Percentiles rank a stretch among this genome's conserved stretches.
These are phyloP conservation scores for Mortierella sp. DNA, from an alignment of 371 early-diverging fungal genomes.

Conservation along the genomic window DNA sequence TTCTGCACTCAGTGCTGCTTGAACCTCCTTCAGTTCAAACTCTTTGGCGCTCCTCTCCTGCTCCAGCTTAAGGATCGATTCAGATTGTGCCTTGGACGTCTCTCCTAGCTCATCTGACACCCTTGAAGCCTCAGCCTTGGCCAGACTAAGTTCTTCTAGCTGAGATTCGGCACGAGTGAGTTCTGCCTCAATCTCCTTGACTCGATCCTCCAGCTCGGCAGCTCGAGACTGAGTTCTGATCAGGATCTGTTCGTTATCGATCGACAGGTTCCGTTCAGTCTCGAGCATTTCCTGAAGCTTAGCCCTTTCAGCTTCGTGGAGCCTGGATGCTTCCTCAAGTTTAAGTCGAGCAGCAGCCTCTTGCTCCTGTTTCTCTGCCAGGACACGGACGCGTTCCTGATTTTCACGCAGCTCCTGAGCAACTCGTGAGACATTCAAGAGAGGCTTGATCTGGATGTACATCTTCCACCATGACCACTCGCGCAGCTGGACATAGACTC, in stretches of 20 bases:
- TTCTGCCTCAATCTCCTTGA: constrained; percentile 67
- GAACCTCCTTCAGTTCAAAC: constrained; percentile 63
- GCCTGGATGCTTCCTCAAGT: constrained; percentile 59
- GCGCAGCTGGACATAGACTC: constrained; percentile 86
- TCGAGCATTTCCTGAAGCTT: constrained; percentile 74
- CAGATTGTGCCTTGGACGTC: constrained; percentile 57
- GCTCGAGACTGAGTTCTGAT: constrained; percentile 78
- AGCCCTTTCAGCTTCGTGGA: constrained; percentile 73
- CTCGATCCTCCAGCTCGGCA: constrained; percentile 70
- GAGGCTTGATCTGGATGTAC: constrained; percentile 96
- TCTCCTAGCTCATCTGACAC: constrained; percentile 58
- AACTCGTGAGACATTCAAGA: constrained; percentile 85
- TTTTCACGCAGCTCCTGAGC: constrained; percentile 79
- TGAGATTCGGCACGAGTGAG: constrained; percentile 75
- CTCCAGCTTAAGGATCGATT: constrained; percentile 64
- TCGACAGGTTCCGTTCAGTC: constrained; percentile 76
- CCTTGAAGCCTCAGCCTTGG: constrained; percentile 60
- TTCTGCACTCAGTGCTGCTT: constrained; percentile 59
- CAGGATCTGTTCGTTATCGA: constrained; percentile 85
- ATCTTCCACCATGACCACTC: constrained; percentile 98
- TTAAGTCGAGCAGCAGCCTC: constrained; percentile 62
- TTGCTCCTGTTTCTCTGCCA: constrained; percentile 65
- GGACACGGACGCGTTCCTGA: constrained; percentile 66
- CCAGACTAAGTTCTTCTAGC: constrained; percentile 61
- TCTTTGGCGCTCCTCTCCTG: constrained; percentile 66